A percentile compares a stretch with the other conserved stretches of the same genome.
Evolutionary conservation across 306 rosid genomes (phyloP).

Genomic region (Rubus parviflorus): DNA sequence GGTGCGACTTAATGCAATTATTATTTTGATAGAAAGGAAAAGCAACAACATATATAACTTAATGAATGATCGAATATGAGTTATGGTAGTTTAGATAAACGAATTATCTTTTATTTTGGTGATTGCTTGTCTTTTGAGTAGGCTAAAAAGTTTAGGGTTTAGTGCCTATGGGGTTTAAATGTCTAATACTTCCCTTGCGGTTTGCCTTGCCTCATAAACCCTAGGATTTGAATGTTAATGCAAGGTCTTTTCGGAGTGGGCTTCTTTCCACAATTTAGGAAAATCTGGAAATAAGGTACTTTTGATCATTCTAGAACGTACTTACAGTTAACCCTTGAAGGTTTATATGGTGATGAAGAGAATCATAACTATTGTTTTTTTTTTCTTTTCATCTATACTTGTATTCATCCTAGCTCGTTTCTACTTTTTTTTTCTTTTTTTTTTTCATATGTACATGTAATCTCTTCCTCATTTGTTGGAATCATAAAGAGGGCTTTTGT

Average conservation of each 20-base stretch:
- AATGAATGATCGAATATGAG: background rate
- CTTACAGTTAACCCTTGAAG: background rate
- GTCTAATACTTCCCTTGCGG: background rate
- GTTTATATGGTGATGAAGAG: background rate
- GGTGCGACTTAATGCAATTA: background rate
- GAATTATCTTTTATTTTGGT: background rate
- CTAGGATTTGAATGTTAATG: no score
- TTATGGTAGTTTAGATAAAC: background rate
- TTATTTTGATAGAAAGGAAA: background rate
- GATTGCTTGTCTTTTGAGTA: background rate
- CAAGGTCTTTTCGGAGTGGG: background rate
- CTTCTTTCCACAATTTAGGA: background rate
- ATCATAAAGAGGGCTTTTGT: no score
- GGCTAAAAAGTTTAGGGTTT: background rate
- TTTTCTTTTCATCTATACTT: background rate
- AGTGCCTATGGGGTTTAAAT: background rate
- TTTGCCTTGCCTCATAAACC: background rate
- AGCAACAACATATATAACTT: background rate
- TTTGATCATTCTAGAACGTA: background rate
- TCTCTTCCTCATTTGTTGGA: background rate
- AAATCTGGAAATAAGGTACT: background rate
- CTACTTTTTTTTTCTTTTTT: background rate
- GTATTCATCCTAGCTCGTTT: background rate
- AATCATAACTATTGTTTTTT: background rate
- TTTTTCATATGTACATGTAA: background rate